phyloP scores from a whole-genome alignment of 176 grass and related monocot genomes.

The Ensete ventricosum region DNA sequence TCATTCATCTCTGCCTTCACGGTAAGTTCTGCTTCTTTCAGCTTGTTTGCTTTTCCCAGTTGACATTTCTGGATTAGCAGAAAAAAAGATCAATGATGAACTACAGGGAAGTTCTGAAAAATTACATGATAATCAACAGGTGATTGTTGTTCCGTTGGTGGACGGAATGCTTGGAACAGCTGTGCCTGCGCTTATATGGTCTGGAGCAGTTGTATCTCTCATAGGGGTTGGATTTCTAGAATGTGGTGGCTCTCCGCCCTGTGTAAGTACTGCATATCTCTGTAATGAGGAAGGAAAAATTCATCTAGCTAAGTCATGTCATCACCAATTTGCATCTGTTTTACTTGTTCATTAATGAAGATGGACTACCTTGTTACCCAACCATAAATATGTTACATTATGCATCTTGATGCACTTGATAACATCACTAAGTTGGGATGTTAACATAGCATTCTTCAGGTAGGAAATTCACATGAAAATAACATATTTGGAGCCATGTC shows the following conservation, averaged over 20 bases:
- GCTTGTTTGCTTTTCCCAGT: neutral
- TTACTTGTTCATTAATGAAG: neutral
- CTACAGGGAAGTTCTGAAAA: neutral
- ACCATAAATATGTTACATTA: no score
- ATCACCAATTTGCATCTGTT: neutral
- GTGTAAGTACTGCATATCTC: conserved; percentile 40
- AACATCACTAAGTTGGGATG: no score
- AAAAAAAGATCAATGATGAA: neutral
- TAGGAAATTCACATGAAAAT: no score
- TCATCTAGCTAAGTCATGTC: neutral
- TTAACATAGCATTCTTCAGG: no score
- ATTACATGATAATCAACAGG: conserved; percentile 31
- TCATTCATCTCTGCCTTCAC: conserved; percentile 87
- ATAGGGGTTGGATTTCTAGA: conserved; percentile 62
- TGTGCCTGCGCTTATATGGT: conserved; percentile 63
- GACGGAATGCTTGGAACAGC: conserved; percentile 67
- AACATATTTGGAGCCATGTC: neutral
- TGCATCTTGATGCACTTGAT: no score
- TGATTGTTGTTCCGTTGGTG: conserved; percentile 82
- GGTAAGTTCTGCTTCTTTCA: conserved; percentile 28
- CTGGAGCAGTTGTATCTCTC: conserved; percentile 52
- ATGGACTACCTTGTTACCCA: neutral
- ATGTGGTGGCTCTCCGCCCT: conserved; percentile 73
- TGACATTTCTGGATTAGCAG: neutral
- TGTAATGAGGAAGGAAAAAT: no score